These are phyloP conservation scores for Leccinum obscurum DNA, from an alignment of 768 basidiomycete species.

Conservation along the genomic window DNA sequence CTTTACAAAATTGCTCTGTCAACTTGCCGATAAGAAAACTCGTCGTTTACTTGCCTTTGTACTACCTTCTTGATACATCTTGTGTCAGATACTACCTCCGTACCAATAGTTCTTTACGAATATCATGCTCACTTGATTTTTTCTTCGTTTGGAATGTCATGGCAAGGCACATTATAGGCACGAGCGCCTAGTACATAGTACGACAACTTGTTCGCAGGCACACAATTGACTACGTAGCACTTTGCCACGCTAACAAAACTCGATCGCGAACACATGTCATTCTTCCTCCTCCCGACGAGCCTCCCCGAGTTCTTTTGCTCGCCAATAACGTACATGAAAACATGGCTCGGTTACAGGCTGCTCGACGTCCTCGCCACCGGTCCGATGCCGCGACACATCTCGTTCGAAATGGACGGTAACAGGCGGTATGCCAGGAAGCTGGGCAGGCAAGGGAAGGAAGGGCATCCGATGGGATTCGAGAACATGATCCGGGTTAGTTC, in stretches of 20 bases:
- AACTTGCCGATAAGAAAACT: too few species aligned
- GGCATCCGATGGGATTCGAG: slow-evolving; percentile 83
- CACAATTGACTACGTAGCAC: too few species aligned
- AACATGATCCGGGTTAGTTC: slow-evolving; percentile 67
- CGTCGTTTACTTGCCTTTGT: too few species aligned
- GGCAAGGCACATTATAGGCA: too few species aligned
- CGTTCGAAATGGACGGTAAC: slow-evolving; percentile 98
- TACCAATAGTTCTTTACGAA: too few species aligned
- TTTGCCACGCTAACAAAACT: neutral
- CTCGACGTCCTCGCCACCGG: slow-evolving; percentile 74
- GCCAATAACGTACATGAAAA: slow-evolving; percentile 17
- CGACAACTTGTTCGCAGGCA: too few species aligned
- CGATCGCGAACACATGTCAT: neutral
- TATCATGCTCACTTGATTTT: too few species aligned
- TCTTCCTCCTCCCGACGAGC: neutral
- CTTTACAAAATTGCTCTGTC: too few species aligned
- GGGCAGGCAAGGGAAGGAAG: slow-evolving; percentile 66
- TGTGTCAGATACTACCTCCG: too few species aligned
- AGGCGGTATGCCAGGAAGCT: slow-evolving; percentile 79
- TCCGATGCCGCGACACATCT: slow-evolving; percentile 86
- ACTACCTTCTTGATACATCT: too few species aligned
- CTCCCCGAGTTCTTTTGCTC: slow-evolving; percentile 14
- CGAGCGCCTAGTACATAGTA: too few species aligned
- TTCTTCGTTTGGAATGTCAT: too few species aligned
- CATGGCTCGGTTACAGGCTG: slow-evolving; percentile 42